Base-by-base conservation (phyloP, 2,329 filamentous ascomycete genomes). In the Alternaria brassicicola region DNA sequence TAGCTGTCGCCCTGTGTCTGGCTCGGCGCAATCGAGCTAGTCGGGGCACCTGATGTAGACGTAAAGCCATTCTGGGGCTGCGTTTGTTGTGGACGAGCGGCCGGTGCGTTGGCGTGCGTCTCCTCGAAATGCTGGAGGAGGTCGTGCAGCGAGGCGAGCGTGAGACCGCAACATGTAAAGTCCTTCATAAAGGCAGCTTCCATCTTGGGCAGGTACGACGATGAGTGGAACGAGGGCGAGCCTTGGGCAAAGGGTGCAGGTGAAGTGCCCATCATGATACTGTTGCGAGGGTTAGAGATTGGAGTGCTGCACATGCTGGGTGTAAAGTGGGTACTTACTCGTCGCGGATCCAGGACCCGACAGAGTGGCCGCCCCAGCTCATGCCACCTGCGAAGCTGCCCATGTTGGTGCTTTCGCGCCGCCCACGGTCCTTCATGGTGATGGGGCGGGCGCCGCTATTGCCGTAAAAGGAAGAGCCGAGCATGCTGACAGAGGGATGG, bases 121-220 rank as follows among this genome's bases (percentile, higher is more conserved):
- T 97, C 94, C 79, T 99, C 95, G 75, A 97, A 99, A 78, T 99
- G 95, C 75, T 97, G 93, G 45, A 99, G 83, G 45, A 99, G 84
- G 74, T 98, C 95, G 80, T 99, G 95, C 67, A 99, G 86, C 49
- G 93, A 96, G 23, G 93, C 90, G 66, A 97, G 85, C 30, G 89
- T 94, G 70, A 92, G 86, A 71, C 93, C 93, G 79, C 95, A 99
- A 81, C 95, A 99, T 51, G 90, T 90, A 79, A 98, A 98, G 80
- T 98, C 93, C 78, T 90, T 90, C 92, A 98, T 96, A 78, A 97
- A 99, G 74, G 94, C 95, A 61, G 94, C 94, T 79, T 99, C 95
- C 74, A 97, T 88, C 78, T 97, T 97, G 9, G 93, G 94, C 1
- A 97, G 86, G 76, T 98, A 98, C 25, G 95, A 98, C 6, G 93